Evolutionary conservation across 306 rosid genomes (phyloP).

Genomic region (Cercis canadensis): DNA sequence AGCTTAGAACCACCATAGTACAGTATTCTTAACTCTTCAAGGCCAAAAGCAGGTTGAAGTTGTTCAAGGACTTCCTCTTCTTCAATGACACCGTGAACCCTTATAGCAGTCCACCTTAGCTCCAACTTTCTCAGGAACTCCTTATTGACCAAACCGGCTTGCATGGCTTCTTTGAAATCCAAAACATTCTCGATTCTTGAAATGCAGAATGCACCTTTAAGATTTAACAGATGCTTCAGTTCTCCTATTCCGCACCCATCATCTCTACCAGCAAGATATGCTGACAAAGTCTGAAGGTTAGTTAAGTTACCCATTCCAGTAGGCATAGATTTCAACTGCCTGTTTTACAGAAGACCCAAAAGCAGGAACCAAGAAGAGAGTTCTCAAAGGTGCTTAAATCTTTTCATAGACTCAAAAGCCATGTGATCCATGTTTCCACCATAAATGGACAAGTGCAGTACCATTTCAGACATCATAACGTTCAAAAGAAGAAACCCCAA

Average conservation of each 20-base stretch:
- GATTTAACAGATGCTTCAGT: conserved; percentile 12
- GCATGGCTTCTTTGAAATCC: conserved; percentile 12
- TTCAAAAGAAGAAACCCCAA: not conserved
- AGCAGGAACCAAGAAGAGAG: not conserved
- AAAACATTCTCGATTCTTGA: conserved; percentile 32
- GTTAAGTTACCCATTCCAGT: conserved; percentile 21
- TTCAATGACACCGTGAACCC: not conserved
- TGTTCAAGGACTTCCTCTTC: conserved; percentile 29
- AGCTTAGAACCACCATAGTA: conserved; percentile 34
- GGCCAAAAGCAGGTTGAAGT: conserved; percentile 29
- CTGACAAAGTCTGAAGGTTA: conserved; percentile 32
- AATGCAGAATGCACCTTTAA: conserved; percentile 29
- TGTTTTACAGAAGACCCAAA: not conserved
- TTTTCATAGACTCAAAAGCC: not conserved
- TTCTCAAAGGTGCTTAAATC: conserved; percentile 6
- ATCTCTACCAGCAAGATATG: conserved; percentile 32
- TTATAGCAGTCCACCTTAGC: conserved; percentile 20
- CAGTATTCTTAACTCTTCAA: conserved; percentile 7
- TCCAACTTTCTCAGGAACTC: not conserved
- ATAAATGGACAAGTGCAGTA: conserved; percentile 21
- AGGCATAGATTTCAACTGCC: conserved; percentile 29
- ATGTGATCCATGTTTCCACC: not conserved
- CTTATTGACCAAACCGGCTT: conserved; percentile 26
- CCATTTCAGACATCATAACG: not conserved
- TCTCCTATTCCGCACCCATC: conserved; percentile 24